These are phyloP conservation scores for Malus fusca DNA, from an alignment of 306 rosid species.

Conservation along the genomic window DNA sequence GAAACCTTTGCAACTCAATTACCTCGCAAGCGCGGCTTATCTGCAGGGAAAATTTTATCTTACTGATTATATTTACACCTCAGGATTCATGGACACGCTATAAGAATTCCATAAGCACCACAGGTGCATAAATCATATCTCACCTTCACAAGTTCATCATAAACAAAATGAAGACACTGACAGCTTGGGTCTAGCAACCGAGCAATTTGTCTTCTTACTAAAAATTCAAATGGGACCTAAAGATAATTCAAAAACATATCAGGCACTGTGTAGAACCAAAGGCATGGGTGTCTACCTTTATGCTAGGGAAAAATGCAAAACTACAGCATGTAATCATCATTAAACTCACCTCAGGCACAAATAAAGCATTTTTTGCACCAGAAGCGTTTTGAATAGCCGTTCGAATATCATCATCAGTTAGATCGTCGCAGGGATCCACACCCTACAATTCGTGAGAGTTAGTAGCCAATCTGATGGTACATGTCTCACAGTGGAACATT, in stretches of 20 bases:
- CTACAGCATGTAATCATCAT: conserved; percentile 1
- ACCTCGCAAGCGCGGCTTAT: conserved; percentile 31
- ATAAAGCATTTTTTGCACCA: conserved; percentile 32
- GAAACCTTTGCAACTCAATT: conserved; percentile 33
- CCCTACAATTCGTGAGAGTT: conserved; percentile 23
- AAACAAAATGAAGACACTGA: conserved; percentile 37
- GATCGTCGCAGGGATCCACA: conserved; percentile 37
- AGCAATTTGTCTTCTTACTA: conserved; percentile 33
- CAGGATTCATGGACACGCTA: neutral
- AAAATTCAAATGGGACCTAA: conserved; percentile 40
- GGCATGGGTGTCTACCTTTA: neutral
- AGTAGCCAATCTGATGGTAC: neutral
- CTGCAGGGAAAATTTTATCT: conserved; percentile 16
- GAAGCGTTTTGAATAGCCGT: conserved; percentile 38
- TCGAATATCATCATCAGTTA: conserved; percentile 35
- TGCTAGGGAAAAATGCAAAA: neutral
- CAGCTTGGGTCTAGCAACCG: conserved; percentile 40
- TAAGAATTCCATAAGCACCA: neutral
- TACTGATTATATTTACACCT: neutral
- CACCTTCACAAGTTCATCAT: conserved; percentile 37
- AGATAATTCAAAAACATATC: neutral
- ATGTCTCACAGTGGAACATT: neutral
- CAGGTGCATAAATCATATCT: neutral
- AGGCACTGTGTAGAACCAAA: neutral
- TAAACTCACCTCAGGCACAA: conserved; percentile 37